A percentile compares a stretch with the other conserved stretches of the same genome.
phyloP scores from a whole-genome alignment of 306 rosid genomes.

The Castanospermum australe region DNA sequence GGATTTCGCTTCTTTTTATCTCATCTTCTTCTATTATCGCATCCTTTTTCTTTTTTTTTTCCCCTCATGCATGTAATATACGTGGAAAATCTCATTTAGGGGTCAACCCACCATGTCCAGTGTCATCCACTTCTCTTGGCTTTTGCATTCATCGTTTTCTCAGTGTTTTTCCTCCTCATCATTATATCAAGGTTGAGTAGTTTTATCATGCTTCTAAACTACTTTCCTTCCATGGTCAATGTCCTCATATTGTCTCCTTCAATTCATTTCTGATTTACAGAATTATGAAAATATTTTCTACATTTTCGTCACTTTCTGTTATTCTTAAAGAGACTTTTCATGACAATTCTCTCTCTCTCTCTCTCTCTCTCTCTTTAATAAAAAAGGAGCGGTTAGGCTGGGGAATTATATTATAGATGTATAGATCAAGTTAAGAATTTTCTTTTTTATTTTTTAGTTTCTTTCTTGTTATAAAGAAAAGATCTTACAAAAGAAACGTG shows the following conservation, averaged over 20 bases:
- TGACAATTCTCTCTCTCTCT: too few relatives aligned
- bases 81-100: slow-evolving; percentile 28
- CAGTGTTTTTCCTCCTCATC: not conserved
- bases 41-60: not conserved
- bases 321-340: too few relatives aligned
- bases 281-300: not conserved
- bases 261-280: not conserved
- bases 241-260: slow-evolving; percentile 7
- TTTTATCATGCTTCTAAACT: not conserved
- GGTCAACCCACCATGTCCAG: slow-evolving; percentile 66
- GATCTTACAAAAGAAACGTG: not conserved
- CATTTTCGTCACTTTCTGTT: too few relatives aligned
- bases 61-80: not conserved
- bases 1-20: slow-evolving; percentile 31
- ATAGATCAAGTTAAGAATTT: not conserved
- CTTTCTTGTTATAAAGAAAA: not conserved
- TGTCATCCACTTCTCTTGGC: slow-evolving; percentile 31
- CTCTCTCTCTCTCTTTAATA: too few relatives aligned
- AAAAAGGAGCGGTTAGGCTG: too few relatives aligned
- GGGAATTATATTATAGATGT: not conserved
- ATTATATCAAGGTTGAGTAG: not conserved
- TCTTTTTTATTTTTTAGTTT: not conserved
- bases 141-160: slow-evolving; percentile 22
- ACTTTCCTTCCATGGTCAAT: not conserved
- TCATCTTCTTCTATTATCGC: slow-evolving; percentile 21